Conservation (phyloP, 2,329 filamentous ascomycete genomes). For the Geosmithia morbida region DNA sequence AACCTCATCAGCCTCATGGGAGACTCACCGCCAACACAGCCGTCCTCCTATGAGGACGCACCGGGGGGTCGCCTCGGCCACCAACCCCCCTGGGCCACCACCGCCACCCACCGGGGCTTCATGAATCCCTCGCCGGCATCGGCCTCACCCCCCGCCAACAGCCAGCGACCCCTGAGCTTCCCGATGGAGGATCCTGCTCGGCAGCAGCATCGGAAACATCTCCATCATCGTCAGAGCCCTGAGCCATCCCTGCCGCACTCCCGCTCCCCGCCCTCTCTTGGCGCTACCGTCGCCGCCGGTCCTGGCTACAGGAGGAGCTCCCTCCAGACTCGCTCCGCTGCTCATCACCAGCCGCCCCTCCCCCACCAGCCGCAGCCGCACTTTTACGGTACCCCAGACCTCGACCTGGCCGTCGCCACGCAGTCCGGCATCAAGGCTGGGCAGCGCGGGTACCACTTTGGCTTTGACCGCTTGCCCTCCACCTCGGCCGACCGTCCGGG, state of each 20-base stretch:
- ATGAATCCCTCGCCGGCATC: slow-evolving; percentile 29
- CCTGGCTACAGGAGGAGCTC: slow-evolving; percentile 28
- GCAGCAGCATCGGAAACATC: slow-evolving; percentile 7
- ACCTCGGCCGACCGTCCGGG: slow-evolving; percentile 13
- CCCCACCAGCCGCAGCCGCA: slow-evolving; percentile 65
- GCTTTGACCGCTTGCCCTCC: slow-evolving; percentile 56
- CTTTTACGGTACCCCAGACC: slow-evolving; percentile 61
- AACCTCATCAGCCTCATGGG: slow-evolving; percentile 35
- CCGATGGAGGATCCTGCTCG: slow-evolving; percentile 33
- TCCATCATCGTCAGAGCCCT: not conserved
- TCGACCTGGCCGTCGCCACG: slow-evolving; percentile 52
- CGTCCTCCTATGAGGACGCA: slow-evolving; percentile 35
- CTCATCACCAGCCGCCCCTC: slow-evolving; percentile 43
- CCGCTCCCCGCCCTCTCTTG: not conserved
- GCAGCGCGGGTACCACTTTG: slow-evolving; percentile 62
- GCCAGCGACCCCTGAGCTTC: slow-evolving; percentile 36
- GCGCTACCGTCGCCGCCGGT: slow-evolving; percentile 7
- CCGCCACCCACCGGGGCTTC: slow-evolving; percentile 23
- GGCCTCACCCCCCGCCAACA: slow-evolving; percentile 18
- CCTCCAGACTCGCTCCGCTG: slow-evolving; percentile 32
- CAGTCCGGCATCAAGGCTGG: slow-evolving; percentile 45
- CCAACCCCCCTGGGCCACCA: slow-evolving; percentile 15
- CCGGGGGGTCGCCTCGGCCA: slow-evolving; percentile 20
- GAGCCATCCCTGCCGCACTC: slow-evolving; percentile 15
- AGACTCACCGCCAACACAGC: slow-evolving; percentile 37